Base-by-base conservation (phyloP, 129 eudicot species). In the Gnaphalium uliginosum region DNA sequence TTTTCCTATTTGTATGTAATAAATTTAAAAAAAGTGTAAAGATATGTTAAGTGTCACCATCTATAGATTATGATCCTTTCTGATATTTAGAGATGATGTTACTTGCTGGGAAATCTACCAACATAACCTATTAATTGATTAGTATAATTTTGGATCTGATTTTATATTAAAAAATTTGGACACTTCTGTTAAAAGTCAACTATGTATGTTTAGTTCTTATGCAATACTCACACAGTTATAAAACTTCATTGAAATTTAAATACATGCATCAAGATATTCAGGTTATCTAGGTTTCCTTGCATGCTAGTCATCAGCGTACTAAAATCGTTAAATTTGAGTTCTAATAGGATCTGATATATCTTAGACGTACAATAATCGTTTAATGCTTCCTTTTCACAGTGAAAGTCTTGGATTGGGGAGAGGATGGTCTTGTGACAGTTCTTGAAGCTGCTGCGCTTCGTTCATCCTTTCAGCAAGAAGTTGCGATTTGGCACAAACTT, bases 351-450 rank as follows among this genome's bases (percentile, higher is more conserved):
- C 14, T 6, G 15, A 1, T 24, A 23, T 59, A 59, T 59, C 15
- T 59, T 21, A 8, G 4, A 22, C 0, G 1, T 63, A 14, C 23
- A 30, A 8, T 29, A 32, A 4, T n/a, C 37, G 1, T 53, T 72
- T 23, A 32, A n/a, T 67, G 19, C 39, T 24, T 32, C 10, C 19
- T 32, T 72, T 15, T 46, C 30, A 32, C 63, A 91, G 92, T 87
- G 76, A 92, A 89, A 81, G 85, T 87, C 33, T 73, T 92, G 76
- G 96, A 92, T 58, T 89, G 96, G 96, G 96, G 96, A 15, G 97
- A 87, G 53, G 96, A 85, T 72, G 92, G 87, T 69, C 78, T 81
- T 50, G 78, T 84, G 51, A 89, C 87, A 2, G 84, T 51, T 65
- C 80, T 89, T 30, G 89, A 89, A 78, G 78, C 77, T 14, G 79